Conservation (phyloP, 306 rosid species). For the Prunus mira region DNA sequence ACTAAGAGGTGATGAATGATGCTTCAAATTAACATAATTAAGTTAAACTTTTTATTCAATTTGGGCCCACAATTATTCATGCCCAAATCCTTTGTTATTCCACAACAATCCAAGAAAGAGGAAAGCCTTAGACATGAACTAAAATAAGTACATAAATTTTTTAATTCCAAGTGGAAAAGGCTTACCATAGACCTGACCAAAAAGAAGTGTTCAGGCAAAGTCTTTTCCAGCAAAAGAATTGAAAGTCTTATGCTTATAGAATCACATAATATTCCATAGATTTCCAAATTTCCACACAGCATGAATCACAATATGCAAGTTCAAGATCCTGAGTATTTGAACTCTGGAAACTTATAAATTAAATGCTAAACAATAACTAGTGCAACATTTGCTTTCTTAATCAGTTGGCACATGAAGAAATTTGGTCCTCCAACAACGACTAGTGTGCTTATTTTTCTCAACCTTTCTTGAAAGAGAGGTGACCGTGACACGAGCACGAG, state of each 20-base stretch:
- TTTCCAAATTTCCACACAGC: background rate
- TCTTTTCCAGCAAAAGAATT: background rate
- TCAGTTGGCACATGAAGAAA: background rate
- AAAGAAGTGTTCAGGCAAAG: background rate
- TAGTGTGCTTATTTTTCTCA: constrained; percentile 5
- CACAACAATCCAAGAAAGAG: background rate
- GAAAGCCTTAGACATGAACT: background rate
- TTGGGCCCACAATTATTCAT: background rate
- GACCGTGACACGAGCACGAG: background rate
- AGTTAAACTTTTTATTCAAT: background rate
- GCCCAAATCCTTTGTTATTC: background rate
- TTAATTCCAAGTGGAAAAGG: background rate
- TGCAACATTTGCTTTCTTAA: background rate
- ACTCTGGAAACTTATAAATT: background rate
- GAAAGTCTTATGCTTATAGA: background rate
- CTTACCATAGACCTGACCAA: background rate
- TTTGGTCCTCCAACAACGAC: background rate
- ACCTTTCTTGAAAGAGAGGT: constrained; percentile 11
- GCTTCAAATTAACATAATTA: background rate
- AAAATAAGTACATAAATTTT: background rate
- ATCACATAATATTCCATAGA: background rate
- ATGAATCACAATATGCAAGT: background rate
- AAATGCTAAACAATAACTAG: background rate
- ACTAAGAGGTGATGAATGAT: background rate
- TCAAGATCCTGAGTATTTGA: background rate